These are phyloP conservation scores for Pulveroboletus sp. DNA, from an alignment of 768 basidiomycete genomes.

Conservation along the genomic window DNA sequence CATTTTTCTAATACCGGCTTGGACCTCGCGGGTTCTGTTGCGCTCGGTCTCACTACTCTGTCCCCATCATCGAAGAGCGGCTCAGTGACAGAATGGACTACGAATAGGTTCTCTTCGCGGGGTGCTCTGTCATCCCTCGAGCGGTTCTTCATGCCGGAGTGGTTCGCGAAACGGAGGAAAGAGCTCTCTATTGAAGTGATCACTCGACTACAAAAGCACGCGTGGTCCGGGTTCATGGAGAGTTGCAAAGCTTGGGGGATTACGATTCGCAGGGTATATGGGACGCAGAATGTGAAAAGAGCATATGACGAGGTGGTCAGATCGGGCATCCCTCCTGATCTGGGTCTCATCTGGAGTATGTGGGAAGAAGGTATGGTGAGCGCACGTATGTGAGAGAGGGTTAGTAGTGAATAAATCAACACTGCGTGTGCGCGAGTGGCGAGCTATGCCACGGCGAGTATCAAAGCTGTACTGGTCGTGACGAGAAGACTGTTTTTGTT, in stretches of 20 bases:
- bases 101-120: conserved; percentile 30
- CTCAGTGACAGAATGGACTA: conserved; percentile 35
- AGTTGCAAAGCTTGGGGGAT: conserved; percentile 54
- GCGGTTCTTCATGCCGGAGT: conserved; percentile 66
- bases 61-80: conserved; percentile 39
- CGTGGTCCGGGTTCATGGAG: conserved; percentile 57
- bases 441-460: not conserved
- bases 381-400: conserved; percentile 9
- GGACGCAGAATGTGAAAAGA: conserved; percentile 42
- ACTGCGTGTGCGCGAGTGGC: not conserved
- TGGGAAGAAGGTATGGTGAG: conserved; percentile 41
- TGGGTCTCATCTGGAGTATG: conserved; percentile 61
- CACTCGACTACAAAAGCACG: conserved; percentile 43
- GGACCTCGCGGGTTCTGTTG: conserved; percentile 38
- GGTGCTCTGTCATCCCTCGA: conserved; percentile 31
- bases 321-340: conserved; percentile 48
- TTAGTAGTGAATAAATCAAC: not conserved
- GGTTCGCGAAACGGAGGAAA: conserved; percentile 52
- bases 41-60: conserved; percentile 54
- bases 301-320: conserved; percentile 45
- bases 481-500: too few relatives aligned
- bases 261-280: conserved; percentile 43
- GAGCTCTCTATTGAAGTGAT: conserved; percentile 47
- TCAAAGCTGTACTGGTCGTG: too few relatives aligned
- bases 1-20: conserved; percentile 30